Conservation (phyloP, 495 filamentous ascomycete species). For the Penicillium waksmanii region DNA sequence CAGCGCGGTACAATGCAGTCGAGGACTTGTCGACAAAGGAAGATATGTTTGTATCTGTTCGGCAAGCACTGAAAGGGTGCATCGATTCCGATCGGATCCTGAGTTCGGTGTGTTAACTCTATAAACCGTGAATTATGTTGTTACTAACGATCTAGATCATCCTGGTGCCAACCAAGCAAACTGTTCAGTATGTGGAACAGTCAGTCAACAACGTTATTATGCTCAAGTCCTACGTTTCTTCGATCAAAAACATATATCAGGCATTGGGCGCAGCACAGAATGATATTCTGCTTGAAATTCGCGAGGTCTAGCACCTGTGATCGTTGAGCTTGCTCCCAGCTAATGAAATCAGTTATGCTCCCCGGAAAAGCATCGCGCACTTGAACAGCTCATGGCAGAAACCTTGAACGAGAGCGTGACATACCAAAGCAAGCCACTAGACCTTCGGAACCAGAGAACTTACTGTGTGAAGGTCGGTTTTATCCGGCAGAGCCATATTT, state of each 20-base stretch:
- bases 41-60: constrained; percentile 81
- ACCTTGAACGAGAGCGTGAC: constrained; percentile 81
- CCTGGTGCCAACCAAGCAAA: constrained; percentile 65
- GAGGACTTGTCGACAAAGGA: constrained; percentile 83
- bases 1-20: constrained; percentile 76
- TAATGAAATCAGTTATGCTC: constrained; percentile 58
- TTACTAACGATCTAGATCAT: constrained; percentile 59
- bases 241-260: constrained; percentile 68
- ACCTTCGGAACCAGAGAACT: constrained; percentile 87
- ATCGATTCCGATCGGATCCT: constrained; percentile 53
- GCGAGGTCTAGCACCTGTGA: constrained; percentile 49
- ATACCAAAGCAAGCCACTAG: constrained; percentile 79
- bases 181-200: constrained; percentile 71
- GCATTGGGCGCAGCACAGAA: constrained; percentile 68
- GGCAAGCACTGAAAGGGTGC: constrained; percentile 74
- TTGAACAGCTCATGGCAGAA: constrained; percentile 66
- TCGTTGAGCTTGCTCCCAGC: neutral
- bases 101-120: constrained; percentile 28
- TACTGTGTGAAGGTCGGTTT: constrained; percentile 80
- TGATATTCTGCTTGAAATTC: constrained; percentile 65
- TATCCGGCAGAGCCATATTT: neutral
- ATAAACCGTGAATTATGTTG: neutral
- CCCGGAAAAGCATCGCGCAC: constrained; percentile 58
- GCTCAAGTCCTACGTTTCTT: constrained; percentile 77
- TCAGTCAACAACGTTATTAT: constrained; percentile 85